These are phyloP conservation scores for Lyophyllum shimeji DNA, from an alignment of 768 basidiomycete species.

Conservation along the genomic window DNA sequence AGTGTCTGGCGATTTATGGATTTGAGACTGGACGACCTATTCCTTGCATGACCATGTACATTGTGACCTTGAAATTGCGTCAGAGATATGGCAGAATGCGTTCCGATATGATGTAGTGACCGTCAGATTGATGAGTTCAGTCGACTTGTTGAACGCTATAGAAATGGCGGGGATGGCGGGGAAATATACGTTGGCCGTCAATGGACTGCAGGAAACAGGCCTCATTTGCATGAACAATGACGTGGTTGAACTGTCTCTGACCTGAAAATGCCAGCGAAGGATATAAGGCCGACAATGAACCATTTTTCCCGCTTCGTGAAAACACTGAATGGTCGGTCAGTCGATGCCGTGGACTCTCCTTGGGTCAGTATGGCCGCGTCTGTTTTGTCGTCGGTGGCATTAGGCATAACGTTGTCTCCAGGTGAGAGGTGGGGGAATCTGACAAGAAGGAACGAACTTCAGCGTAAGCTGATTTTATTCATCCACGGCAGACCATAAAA, in stretches of 20 bases:
- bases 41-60: conserved; percentile 73
- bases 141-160: conserved; percentile 58
- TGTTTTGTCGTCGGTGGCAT: neutral
- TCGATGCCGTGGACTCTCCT: neutral
- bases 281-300: conserved; percentile 61
- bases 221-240: neutral
- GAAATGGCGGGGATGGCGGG: conserved; percentile 75
- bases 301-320: conserved; percentile 63
- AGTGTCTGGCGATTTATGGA: neutral
- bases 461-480: neutral
- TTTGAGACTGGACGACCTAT: conserved; percentile 35
- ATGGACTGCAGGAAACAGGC: neutral
- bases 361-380: neutral
- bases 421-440: neutral
- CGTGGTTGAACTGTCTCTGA: conserved; percentile 13
- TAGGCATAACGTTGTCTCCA: neutral
- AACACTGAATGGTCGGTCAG: conserved; percentile 36
- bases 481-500: neutral
- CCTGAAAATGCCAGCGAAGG: conserved; percentile 67
- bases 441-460: neutral
- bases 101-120: conserved; percentile 36
- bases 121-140: conserved; percentile 76
- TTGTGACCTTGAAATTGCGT: conserved; percentile 43
- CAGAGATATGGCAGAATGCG: neutral
- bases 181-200: conserved; percentile 52